Conservation (phyloP, 306 rosid species). For the Trifolium fragiferum region DNA sequence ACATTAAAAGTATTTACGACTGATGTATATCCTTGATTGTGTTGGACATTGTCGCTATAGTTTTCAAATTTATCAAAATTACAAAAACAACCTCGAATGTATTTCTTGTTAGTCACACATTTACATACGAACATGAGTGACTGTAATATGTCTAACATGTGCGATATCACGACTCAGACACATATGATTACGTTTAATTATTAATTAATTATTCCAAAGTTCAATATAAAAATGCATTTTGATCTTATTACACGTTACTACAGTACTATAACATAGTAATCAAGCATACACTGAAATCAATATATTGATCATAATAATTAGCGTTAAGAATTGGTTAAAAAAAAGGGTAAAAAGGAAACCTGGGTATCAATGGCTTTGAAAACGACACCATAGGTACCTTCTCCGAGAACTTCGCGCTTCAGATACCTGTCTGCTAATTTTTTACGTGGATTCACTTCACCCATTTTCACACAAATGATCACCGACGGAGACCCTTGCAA, state of each 20-base stretch:
- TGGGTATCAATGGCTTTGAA: slow-evolving; percentile 94
- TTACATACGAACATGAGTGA: too few relatives aligned
- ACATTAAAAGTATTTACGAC: too few relatives aligned
- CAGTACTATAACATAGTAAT: neutral
- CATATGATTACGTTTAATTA: neutral
- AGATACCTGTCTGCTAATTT: slow-evolving; percentile 92
- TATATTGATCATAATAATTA: too few relatives aligned
- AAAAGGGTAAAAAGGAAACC: slow-evolving; percentile 47
- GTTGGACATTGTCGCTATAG: neutral
- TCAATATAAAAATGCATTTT: too few relatives aligned
- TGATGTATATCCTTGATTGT: neutral
- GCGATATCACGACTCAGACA: neutral
- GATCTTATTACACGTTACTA: neutral
- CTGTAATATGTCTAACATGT: neutral
- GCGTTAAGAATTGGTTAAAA: slow-evolving; percentile 20
- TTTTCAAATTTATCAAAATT: neutral
- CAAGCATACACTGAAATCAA: too few relatives aligned
- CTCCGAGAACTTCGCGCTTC: slow-evolving; percentile 91
- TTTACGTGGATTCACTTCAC: slow-evolving; percentile 64
- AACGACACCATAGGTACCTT: slow-evolving; percentile 99
- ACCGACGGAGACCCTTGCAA: too few relatives aligned
- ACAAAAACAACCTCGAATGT: neutral
- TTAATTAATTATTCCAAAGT: too few relatives aligned
- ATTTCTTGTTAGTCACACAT: too few relatives aligned
- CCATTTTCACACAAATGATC: slow-evolving; percentile 42